Conservation (phyloP, 768 basidiomycete genomes). For the Termitomyces sp. region DNA sequence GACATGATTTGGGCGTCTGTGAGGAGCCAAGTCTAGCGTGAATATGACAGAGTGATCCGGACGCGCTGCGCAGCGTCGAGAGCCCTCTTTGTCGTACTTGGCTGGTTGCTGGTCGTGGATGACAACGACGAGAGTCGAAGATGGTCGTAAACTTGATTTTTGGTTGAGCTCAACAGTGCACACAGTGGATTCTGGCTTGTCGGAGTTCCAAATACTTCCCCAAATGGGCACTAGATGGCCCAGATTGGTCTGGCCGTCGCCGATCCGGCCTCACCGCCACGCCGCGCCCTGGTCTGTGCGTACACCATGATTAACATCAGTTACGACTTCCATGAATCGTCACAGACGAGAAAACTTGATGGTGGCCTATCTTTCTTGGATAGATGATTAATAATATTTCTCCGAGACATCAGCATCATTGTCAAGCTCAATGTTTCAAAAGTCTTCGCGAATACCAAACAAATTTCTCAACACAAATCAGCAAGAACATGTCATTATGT, state of each 20-base stretch:
- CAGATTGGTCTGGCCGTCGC: conserved; percentile 9
- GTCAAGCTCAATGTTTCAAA: background rate
- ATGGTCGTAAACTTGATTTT: conserved; percentile 15
- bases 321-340: background rate
- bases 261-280: conserved; percentile 13
- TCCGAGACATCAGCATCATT: background rate
- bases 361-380: background rate
- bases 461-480: background rate
- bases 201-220: conserved; percentile 32
- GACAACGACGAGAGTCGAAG: conserved; percentile 5
- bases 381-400: background rate
- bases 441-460: background rate
- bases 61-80: conserved; percentile 8
- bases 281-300: conserved; percentile 19
- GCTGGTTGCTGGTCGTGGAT: conserved; percentile 5
- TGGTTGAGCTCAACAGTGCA: conserved; percentile 6
- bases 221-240: conserved; percentile 22
- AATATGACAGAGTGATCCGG: background rate
- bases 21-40: conserved; percentile 8
- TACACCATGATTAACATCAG: background rate
- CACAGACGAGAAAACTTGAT: background rate
- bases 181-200: conserved; percentile 9
- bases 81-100: background rate
- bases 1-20: conserved; percentile 26
- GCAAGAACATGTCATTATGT: background rate